A percentile compares a stretch with the other conserved stretches of the same genome.
Conservation (phyloP, 1,284 basidiomycete species). For the Apiotrichum gamsii region DNA sequence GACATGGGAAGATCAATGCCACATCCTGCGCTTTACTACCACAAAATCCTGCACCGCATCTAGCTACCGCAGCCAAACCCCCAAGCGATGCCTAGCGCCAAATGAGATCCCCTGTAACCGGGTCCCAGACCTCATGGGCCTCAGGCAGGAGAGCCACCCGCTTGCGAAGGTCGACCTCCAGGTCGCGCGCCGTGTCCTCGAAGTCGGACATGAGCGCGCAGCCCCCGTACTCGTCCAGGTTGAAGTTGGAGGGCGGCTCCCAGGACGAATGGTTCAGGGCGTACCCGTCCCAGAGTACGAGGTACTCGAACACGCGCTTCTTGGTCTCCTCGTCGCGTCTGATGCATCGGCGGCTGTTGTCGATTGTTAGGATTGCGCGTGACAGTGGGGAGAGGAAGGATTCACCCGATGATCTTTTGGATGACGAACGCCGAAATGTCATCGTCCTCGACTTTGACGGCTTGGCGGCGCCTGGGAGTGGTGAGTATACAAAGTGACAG, state of each 20-base stretch:
- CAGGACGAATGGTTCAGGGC: conserved; percentile 14
- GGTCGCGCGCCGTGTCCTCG: background rate
- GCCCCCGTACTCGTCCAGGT: background rate
- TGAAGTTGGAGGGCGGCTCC: conserved; percentile 9
- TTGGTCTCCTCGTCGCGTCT: background rate
- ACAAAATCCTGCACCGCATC: too few relatives aligned
- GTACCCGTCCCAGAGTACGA: conserved; percentile 22
- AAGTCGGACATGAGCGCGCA: background rate
- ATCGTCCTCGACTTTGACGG: conserved; percentile 7
- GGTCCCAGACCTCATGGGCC: background rate
- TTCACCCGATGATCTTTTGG: conserved; percentile 11
- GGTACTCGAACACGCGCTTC: conserved; percentile 12
- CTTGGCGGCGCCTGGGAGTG: conserved; percentile 12
- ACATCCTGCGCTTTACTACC: too few relatives aligned
- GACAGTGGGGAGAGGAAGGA: too few relatives aligned
- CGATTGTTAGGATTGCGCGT: too few relatives aligned
- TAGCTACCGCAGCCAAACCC: too few relatives aligned
- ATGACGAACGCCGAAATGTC: conserved; percentile 10
- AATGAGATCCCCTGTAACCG: too few relatives aligned
- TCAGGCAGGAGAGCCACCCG: background rate
- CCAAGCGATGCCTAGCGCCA: too few relatives aligned
- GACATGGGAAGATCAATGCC: too few relatives aligned
- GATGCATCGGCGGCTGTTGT: conserved; percentile 1
- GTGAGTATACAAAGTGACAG: too few relatives aligned
- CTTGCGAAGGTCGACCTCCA: background rate